Base-by-base conservation (phyloP, 163 green algal genomes). In the Coccomyxa subellipsoidea region DNA sequence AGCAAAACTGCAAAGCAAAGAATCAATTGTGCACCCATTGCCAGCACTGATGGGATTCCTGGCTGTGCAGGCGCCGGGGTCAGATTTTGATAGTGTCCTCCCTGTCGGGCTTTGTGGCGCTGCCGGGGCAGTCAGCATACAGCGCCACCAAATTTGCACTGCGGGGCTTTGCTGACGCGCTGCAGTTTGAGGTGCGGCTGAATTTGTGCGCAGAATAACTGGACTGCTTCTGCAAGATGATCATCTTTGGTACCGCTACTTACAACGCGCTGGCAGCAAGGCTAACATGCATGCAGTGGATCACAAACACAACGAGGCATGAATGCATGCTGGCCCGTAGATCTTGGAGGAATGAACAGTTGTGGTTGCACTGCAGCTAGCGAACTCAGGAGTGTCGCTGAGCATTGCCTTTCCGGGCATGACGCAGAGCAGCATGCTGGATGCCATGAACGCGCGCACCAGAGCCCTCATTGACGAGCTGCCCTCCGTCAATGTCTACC, bases 381-480 rank as follows among this genome's bases (percentile, higher is more conserved):
- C 89, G 71, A 89, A 87, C 71, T 93, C 84, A 7, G 77, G 83
- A 2, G 91, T 94, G 9, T 69, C 38, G 0, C 78, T 96, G 0
- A 91, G 84, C 31, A 87, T 96, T 27, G 87, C 85, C 0, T 92
- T 89, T 72, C 92, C 92, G 7, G 88, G 90, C 1, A 89, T 95
- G 86, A 94, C 91, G 7, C 82, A 90, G 80, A 96, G 91, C 0
- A 32, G 15, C 76, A 81, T 81, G 76, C 32, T 40, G 31, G 70
- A 73, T 37, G 75, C 75, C 35, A 59, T 66, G 75, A 21, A 37
- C 21, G 75, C 37, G 32, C 36, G 76, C 21, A 81, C 32, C 4
- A n/a, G 18, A 12, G 76, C 40, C n/a, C 31, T 34, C 29, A 40
- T 47, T 21, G 34, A 53, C 25, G 76, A 39, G 47, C 36, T 71